phyloP scores from a whole-genome alignment of 768 basidiomycete genomes.

The Heimioporus sp. region DNA sequence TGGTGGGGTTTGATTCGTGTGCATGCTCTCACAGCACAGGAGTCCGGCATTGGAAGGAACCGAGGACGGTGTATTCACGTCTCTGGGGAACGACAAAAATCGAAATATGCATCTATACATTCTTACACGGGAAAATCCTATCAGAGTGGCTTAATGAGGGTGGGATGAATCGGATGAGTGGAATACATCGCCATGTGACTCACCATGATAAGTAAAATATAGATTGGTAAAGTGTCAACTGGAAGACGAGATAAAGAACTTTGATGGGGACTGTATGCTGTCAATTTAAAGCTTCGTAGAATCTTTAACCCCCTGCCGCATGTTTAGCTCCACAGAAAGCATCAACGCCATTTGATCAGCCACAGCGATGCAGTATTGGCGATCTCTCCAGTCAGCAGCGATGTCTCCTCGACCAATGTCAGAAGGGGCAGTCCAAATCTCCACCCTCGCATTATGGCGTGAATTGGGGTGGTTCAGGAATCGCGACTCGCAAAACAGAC shows the following conservation, averaged over 20 bases:
- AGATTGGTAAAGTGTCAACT: background rate
- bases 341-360: slow-evolving; percentile 61
- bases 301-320: slow-evolving; percentile 15
- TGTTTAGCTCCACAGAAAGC: slow-evolving; percentile 33
- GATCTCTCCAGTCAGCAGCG: slow-evolving; percentile 52
- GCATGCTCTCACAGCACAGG: slow-evolving; percentile 3
- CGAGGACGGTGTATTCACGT: background rate
- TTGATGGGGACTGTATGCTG: background rate
- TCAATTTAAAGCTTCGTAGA: slow-evolving; percentile 22
- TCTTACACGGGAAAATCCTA: no score
- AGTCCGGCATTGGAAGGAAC: background rate
- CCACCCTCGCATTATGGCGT: slow-evolving; percentile 57
- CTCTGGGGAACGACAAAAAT: background rate
- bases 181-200: background rate
- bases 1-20: background rate
- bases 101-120: background rate
- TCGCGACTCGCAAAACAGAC: slow-evolving; percentile 49
- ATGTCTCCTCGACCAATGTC: slow-evolving; percentile 47
- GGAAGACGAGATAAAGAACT: background rate
- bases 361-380: slow-evolving; percentile 61
- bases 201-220: background rate
- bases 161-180: background rate
- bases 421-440: slow-evolving; percentile 65
- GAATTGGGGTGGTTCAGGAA: slow-evolving; percentile 55
- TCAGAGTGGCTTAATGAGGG: no score